A percentile compares a stretch with the other conserved stretches of the same genome.
These are phyloP conservation scores for Avena eriantha DNA, from an alignment of 176 grass and related monocot genomes.

Conservation along the genomic window DNA sequence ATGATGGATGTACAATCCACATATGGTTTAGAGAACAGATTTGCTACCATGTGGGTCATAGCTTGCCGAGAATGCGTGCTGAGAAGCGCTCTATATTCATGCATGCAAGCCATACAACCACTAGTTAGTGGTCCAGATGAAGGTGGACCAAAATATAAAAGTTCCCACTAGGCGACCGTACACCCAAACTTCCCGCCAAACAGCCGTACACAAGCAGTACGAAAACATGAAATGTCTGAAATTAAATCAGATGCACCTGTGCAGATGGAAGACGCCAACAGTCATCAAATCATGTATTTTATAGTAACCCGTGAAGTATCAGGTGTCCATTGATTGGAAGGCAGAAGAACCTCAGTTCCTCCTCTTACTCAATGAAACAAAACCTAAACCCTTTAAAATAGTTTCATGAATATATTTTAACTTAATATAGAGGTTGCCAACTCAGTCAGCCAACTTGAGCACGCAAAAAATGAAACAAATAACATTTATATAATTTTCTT, in stretches of 20 bases:
- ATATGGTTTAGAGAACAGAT: not conserved
- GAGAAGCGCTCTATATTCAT: not conserved
- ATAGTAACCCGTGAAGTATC: slow-evolving; percentile 10
- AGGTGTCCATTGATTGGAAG: not conserved
- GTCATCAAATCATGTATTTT: slow-evolving; percentile 16
- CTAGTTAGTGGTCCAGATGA: slow-evolving; percentile 19
- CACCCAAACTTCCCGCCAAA: slow-evolving; percentile 1
- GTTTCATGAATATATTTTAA: slow-evolving; percentile 9
- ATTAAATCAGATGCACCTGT: not conserved
- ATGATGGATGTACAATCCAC: not conserved
- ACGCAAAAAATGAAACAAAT: not conserved
- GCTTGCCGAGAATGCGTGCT: not conserved
- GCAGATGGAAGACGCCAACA: slow-evolving; percentile 7
- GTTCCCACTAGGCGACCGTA: not conserved
- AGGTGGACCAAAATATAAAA: slow-evolving; percentile 15
- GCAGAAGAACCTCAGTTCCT: not conserved
- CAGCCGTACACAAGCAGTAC: not conserved
- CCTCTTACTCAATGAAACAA: slow-evolving; percentile 5
- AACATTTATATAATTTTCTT: not conserved
- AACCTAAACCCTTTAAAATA: not conserved
- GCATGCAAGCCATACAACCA: not conserved
- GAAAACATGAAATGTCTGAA: not conserved
- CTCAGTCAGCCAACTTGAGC: not conserved
- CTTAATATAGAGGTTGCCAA: not conserved
- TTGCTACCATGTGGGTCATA: slow-evolving; percentile 5